Evolutionary conservation across 805 yeast genomes (phyloP), one percentile per base, ranked within the genome.

Genomic region (Metschnikowia continentalis): DNA sequence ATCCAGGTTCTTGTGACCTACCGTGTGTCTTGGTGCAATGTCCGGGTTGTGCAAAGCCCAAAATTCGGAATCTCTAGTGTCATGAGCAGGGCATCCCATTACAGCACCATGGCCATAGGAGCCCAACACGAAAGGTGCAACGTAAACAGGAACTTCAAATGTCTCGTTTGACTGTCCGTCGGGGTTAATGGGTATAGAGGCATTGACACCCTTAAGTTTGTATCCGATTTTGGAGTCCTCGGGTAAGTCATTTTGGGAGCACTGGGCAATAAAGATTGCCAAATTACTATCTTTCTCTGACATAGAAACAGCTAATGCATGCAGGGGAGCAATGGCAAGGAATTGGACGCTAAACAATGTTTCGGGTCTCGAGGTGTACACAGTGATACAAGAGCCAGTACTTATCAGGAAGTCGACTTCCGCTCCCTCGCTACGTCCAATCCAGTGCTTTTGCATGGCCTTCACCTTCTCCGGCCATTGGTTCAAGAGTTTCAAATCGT

Each of bases 51-150:
- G 88, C 41, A 70, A 61, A 3, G 63, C 59, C 97, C 97, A 92
- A 63, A 94, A 92, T 6, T 76, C 88, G 59, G 64, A 81, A 62
- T 94, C 99, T 54, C 98, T 77, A 42, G 74, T 72, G 66, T 94
- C 98, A 66, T 91, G 97, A 0, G 87, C 96, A 2, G 99, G 99
- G 60, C 95, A 89, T 1, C 99, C 99, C 98, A 94, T 92, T 0
- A 92, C 98, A 0, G 96, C 96, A 37, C 97, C 96, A 50, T 82
- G 82, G 0, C 97, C 97, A 63, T 92, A 92, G 3, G 79, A 71
- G 3, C 87, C 83, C 35, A 92, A 64, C 0, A 92, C 98, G 66
- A 91, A 94, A 0, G 97, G 96, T 0, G 98, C 97, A 2, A 79
- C 91, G 70, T 80, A 94, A 0, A 92, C 82, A 0, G 97, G 97